phyloP scores from a whole-genome alignment of 176 grass and related monocot genomes.

The Carex cristatella region DNA sequence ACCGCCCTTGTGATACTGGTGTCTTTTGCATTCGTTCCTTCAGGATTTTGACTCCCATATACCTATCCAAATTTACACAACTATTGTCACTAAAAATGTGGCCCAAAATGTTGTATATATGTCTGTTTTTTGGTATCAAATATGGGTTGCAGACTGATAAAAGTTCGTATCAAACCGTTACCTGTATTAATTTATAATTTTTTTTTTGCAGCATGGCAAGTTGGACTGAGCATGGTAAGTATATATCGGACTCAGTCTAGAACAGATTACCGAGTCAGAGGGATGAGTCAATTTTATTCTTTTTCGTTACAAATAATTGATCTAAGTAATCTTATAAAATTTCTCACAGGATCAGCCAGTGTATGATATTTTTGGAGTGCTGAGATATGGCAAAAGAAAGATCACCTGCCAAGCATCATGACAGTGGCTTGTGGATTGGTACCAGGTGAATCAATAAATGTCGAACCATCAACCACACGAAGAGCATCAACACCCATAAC shows the following conservation, averaged over 20 bases:
- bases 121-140: background rate
- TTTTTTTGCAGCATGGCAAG: background rate
- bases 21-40: slow-evolving; percentile 1
- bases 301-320: background rate
- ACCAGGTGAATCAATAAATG: slow-evolving; percentile 65
- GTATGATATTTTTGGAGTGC: background rate
- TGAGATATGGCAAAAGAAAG: background rate
- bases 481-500: slow-evolving; percentile 53
- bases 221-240: background rate
- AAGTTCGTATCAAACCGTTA: background rate
- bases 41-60: slow-evolving; percentile 33
- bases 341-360: background rate
- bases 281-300: background rate
- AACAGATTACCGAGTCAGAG: background rate
- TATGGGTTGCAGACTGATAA: background rate
- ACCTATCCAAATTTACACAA: slow-evolving; percentile 20
- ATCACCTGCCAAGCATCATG: slow-evolving; percentile 88
- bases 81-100: background rate
- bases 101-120: background rate
- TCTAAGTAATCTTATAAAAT: background rate
- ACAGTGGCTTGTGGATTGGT: slow-evolving; percentile 91
- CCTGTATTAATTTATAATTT: background rate
- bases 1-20: background rate
- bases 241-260: background rate
- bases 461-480: slow-evolving; percentile 73